A percentile compares a stretch with the other conserved stretches of the same genome.
Evolutionary conservation across 805 yeast genomes (phyloP).

Genomic region (Metschnikowia drakensbergensis): DNA sequence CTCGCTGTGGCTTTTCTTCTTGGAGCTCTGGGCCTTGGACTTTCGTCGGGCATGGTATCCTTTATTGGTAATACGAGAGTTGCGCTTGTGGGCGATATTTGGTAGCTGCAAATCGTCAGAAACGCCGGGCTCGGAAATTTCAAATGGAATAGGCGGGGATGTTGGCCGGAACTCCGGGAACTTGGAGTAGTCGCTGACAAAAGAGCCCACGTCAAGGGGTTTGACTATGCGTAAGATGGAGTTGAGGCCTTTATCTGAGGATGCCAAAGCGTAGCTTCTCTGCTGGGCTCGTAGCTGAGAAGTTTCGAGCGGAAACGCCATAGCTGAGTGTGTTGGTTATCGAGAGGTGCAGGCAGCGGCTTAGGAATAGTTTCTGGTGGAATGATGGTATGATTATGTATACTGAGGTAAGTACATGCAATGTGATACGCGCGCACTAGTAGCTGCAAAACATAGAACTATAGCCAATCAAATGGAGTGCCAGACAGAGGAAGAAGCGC

Average conservation of each 20-base stretch:
- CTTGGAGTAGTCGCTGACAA: constrained; percentile 8
- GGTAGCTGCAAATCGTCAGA: not conserved
- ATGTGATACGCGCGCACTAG: not conserved
- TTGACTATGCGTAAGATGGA: constrained; percentile 12
- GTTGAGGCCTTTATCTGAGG: constrained; percentile 12
- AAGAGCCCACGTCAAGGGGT: constrained; percentile 16
- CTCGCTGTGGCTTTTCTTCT: constrained; percentile 6
- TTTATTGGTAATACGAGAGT: constrained; percentile 7
- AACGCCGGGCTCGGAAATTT: constrained; percentile 7
- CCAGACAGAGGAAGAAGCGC: too few relatives aligned
- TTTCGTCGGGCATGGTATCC: constrained; percentile 8
- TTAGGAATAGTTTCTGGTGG: not conserved
- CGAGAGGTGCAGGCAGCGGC: not conserved
- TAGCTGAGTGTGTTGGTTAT: not conserved
- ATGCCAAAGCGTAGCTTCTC: constrained; percentile 14
- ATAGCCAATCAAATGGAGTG: too few relatives aligned
- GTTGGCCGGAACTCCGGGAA: constrained; percentile 10
- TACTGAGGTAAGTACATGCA: not conserved
- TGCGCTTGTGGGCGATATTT: constrained; percentile 8
- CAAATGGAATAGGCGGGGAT: constrained; percentile 19
- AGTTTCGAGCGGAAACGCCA: constrained; percentile 20
- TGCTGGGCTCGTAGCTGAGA: constrained; percentile 19
- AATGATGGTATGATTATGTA: not conserved
- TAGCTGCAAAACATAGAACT: constrained; percentile 1
- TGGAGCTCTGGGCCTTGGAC: constrained; percentile 2